Base-by-base conservation (phyloP, 352 stramenopile species). In the Globisporangium cystogenes region DNA sequence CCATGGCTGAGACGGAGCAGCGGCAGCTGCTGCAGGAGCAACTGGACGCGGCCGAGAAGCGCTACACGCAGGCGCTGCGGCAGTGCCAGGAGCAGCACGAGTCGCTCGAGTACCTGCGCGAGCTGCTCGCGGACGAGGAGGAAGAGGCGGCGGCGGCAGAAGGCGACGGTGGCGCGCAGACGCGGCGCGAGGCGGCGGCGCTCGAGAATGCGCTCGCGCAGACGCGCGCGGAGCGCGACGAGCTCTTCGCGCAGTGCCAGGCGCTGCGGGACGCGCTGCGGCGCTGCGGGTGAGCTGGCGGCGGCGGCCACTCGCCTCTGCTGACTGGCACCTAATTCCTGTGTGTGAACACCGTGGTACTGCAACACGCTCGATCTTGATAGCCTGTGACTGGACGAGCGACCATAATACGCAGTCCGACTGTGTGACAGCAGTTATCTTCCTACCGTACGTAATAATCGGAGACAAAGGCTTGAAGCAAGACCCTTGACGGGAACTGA, bases 21-120 rank as follows among this genome's bases (percentile, higher is more conserved):
- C 40, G 40, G 16, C 71, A 82, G 57, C 55, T 73, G 11, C 20
- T 86, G 29, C 64, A 76, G 29, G 77, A 89, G 33, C 82, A 85
- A 37, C 70, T 88, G 23, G 75, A 90, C 59, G 71, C 73, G 1
- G 65, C 77, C 15, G 80, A 91, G 62, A 87, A 89, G 55, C 53
- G 86, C 21, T 86, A 91, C 60, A 55, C 80, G 42, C 72, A 88
- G 47, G 79, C 86, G 45, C 50, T 91, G 44, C 68, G 73, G n/a
- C 75, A 87, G 52, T 64, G 82, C 53, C 64, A 87, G 52, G 72
- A 86, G 53, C 76, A 86, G 48, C 72, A 70, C 15, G 71, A 87
- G 46, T 76, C 68, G 16, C 74, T 78, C 46, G 76, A 84, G 44
- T 86, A 85, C 45, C 67, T 74, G 49, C 71, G 70, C 41, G 75